A percentile compares a stretch with the other conserved stretches of the same genome.
Evolutionary conservation across 257 asterid genomes (phyloP).

Genomic region (Catharanthus roseus): DNA sequence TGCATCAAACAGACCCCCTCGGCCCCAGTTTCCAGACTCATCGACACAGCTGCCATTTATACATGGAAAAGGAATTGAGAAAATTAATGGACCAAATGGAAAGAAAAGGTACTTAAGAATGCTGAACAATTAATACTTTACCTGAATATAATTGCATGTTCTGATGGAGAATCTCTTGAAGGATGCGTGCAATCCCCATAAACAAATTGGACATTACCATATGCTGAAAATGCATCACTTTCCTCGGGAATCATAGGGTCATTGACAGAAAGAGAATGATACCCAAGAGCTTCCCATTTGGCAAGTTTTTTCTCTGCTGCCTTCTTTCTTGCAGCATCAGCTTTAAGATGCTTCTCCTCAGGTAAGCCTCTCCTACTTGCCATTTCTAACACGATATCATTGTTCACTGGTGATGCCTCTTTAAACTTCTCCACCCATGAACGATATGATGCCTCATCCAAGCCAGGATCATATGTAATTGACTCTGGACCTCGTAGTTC

Average conservation of each 20-base stretch:
- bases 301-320: slow-evolving; percentile 66
- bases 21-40: slow-evolving; percentile 96
- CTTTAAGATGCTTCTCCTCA: slow-evolving; percentile 53
- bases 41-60: slow-evolving; percentile 69
- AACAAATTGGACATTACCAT: slow-evolving; percentile 70
- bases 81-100: neutral
- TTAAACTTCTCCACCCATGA: slow-evolving; percentile 88
- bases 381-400: slow-evolving; percentile 27
- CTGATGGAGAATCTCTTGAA: slow-evolving; percentile 51
- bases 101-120: neutral
- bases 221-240: slow-evolving; percentile 46
- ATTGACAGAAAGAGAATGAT: slow-evolving; percentile 57
- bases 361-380: slow-evolving; percentile 41
- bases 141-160: slow-evolving; percentile 75
- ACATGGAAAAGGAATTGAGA: neutral
- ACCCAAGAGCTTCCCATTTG: slow-evolving; percentile 87
- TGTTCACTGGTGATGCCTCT: slow-evolving; percentile 42
- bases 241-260: slow-evolving; percentile 43
- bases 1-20: slow-evolving; percentile 88
- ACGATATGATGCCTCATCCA: slow-evolving; percentile 75
- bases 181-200: slow-evolving; percentile 95
- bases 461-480: slow-evolving; percentile 44
- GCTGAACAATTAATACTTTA: slow-evolving; percentile 9
- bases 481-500: slow-evolving; percentile 37
- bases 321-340: slow-evolving; percentile 67